Conservation (phyloP, 73 alveolate genomes). For the Paramecium octaurelia region DNA sequence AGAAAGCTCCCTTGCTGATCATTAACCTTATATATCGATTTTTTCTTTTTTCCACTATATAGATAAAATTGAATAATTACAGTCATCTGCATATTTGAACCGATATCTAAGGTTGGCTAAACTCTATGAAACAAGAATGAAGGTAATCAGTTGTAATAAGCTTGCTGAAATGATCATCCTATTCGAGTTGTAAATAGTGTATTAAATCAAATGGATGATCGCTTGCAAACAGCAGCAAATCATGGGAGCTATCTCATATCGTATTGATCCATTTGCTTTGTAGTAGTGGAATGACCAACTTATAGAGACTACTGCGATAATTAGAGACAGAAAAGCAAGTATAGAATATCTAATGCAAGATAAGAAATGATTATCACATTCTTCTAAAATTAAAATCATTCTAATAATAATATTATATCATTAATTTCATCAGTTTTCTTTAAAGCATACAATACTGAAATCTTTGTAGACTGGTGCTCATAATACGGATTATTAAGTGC, state of each 20-base stretch:
- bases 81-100: background rate
- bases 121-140: background rate
- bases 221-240: slow-evolving; percentile 1
- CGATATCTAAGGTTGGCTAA: background rate
- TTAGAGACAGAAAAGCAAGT: background rate
- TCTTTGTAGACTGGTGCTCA: background rate
- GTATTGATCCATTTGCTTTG: background rate
- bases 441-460: background rate
- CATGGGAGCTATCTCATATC: slow-evolving; percentile 23
- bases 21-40: background rate
- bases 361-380: background rate
- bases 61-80: background rate
- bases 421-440: background rate
- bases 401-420: background rate
- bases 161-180: slow-evolving; percentile 9
- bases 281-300: background rate
- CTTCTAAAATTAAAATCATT: slow-evolving; percentile 29
- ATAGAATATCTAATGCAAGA: background rate
- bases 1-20: background rate
- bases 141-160: background rate
- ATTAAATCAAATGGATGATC: background rate
- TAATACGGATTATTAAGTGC: background rate
- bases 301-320: background rate
- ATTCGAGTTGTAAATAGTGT: background rate
- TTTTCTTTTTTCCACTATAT: background rate